A percentile compares a stretch with the other conserved stretches of the same genome.
Evolutionary conservation across 2,329 filamentous ascomycete genomes (phyloP).

Genomic region (Fusarium irregulare): DNA sequence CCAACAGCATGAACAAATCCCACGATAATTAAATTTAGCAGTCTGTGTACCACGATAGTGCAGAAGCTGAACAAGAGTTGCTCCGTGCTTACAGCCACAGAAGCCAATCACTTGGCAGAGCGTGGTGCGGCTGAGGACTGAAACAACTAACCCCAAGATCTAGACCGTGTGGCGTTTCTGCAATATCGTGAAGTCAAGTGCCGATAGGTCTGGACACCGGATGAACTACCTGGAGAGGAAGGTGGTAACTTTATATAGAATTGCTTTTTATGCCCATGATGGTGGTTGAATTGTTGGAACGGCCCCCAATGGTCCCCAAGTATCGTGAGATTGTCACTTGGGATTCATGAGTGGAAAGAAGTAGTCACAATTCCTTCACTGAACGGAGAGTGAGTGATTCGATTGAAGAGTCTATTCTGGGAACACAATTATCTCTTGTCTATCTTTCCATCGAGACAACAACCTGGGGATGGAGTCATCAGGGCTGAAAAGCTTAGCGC

Average conservation of each 20-base stretch:
- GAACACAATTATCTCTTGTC: fast-evolving
- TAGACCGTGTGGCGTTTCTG: not conserved
- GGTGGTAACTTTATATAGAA: not conserved
- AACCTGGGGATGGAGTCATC: not conserved
- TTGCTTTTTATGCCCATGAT: not conserved
- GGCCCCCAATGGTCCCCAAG: not conserved
- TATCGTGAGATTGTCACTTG: not conserved
- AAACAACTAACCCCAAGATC: not conserved
- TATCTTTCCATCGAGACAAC: too few species aligned
- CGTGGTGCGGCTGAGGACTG: not conserved
- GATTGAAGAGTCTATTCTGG: not conserved
- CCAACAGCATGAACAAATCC: not conserved
- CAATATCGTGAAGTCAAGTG: not conserved
- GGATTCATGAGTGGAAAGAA: fast-evolving
- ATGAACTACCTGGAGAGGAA: not conserved
- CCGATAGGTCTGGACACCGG: not conserved
- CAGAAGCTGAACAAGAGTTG: not conserved
- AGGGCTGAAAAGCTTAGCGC: not conserved
- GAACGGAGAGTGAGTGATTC: not conserved
- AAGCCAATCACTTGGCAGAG: not conserved
- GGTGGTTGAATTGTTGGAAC: fast-evolving
- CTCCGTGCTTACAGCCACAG: not conserved
- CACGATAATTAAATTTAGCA: not conserved
- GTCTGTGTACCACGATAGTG: not conserved
- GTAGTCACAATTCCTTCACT: fast-evolving